These are phyloP conservation scores for Eucalyptus tenuipes DNA, from an alignment of 345 rosid species.

Conservation along the genomic window DNA sequence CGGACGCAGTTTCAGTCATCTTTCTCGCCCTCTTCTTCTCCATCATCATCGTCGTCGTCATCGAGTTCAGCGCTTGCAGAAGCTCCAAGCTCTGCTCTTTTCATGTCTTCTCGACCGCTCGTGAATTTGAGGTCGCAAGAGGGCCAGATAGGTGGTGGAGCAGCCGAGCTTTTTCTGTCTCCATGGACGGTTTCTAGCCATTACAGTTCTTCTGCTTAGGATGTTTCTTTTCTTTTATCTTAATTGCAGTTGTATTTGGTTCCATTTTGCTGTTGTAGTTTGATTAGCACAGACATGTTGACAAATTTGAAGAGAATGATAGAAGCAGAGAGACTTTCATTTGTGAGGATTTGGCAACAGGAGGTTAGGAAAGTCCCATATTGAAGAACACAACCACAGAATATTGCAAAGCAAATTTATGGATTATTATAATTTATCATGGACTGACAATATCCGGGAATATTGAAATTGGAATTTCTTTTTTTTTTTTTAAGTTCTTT, in stretches of 20 bases:
- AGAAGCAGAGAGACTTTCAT: background rate
- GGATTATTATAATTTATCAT: background rate
- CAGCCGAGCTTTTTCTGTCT: background rate
- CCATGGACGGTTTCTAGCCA: conserved; percentile 6
- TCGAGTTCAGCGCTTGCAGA: background rate
- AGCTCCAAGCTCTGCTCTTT: background rate
- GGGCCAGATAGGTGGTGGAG: background rate
- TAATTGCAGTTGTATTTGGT: background rate
- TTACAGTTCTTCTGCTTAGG: conserved; percentile 2
- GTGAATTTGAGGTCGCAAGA: background rate
- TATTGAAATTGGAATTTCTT: background rate
- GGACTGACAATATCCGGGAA: background rate
- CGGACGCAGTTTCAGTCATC: background rate
- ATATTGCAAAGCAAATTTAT: background rate
- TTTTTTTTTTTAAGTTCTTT: background rate
- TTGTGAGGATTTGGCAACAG: background rate
- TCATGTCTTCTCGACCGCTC: background rate
- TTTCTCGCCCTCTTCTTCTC: conserved; percentile 6
- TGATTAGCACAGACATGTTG: background rate
- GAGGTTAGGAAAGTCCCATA: background rate
- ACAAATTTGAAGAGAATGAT: background rate
- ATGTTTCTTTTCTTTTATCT: background rate
- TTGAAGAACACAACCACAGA: background rate
- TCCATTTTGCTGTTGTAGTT: background rate
- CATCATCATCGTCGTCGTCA: background rate